phyloP scores from a whole-genome alignment of 2,329 filamentous ascomycete genomes.

The Anthostomella pinea region DNA sequence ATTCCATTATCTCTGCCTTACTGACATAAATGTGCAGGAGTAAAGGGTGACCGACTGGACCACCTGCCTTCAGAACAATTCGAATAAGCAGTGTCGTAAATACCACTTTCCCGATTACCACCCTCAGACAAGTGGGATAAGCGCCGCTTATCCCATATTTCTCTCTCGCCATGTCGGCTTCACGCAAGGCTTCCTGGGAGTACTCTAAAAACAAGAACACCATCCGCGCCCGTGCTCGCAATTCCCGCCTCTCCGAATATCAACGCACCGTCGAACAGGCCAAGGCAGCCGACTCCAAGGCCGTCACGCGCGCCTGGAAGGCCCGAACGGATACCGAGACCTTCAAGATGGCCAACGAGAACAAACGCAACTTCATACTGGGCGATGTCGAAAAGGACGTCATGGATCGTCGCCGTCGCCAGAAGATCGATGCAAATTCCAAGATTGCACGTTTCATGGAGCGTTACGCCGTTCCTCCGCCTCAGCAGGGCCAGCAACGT shows the following conservation, averaged over 20 bases:
- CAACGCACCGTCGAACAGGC: slow-evolving; percentile 18
- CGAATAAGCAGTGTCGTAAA: too few relatives aligned
- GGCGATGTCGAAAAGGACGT: slow-evolving; percentile 12
- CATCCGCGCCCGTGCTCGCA: slow-evolving; percentile 21
- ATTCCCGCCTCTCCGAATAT: slow-evolving; percentile 11
- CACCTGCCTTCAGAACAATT: too few relatives aligned
- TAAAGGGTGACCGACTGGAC: too few relatives aligned
- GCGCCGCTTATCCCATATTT: too few relatives aligned
- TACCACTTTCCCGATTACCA: too few relatives aligned
- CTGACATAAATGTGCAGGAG: too few relatives aligned
- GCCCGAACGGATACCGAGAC: slow-evolving; percentile 2
- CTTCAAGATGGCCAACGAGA: slow-evolving; percentile 9
- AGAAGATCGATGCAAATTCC: slow-evolving; percentile 10
- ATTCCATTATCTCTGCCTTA: too few relatives aligned
- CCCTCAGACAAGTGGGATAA: too few relatives aligned
- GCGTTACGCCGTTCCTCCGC: too few relatives aligned
- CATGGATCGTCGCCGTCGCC: slow-evolving; percentile 18
- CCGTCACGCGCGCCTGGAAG: slow-evolving; percentile 19
- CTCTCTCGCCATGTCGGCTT: slow-evolving; percentile 6
- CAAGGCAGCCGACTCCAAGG: slow-evolving; percentile 20
- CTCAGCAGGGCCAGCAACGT: background rate
- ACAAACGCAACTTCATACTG: slow-evolving; percentile 10
- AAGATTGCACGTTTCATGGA: slow-evolving; percentile 15
- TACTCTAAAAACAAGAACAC: slow-evolving; percentile 29
- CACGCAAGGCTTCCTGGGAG: slow-evolving; percentile 13